A percentile compares a stretch with the other conserved stretches of the same genome.
These are phyloP conservation scores for Boletellus dicymbophilus DNA, from an alignment of 1,284 basidiomycete species.

Conservation along the genomic window DNA sequence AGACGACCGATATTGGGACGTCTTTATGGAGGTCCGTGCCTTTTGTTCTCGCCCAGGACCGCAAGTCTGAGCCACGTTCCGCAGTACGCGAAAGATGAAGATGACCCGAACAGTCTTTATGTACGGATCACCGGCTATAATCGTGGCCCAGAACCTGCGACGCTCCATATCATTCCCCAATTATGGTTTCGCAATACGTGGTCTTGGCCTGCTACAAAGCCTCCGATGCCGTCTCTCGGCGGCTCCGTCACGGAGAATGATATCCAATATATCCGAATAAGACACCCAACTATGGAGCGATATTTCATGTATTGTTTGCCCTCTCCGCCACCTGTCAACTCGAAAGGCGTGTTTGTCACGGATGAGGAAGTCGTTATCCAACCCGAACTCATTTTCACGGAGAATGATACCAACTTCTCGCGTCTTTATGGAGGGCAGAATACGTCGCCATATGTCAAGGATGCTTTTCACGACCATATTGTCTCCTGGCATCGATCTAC, in stretches of 20 bases:
- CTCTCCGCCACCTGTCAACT: constrained; percentile 86
- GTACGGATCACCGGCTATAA: constrained; percentile 97
- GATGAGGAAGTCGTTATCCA: constrained; percentile 73
- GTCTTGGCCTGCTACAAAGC: constrained; percentile 90
- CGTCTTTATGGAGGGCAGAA: constrained; percentile 91
- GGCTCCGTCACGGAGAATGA: constrained; percentile 54
- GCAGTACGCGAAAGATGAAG: constrained; percentile 97
- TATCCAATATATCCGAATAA: constrained; percentile 68
- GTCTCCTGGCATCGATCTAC: constrained; percentile 77
- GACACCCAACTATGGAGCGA: constrained; percentile 74
- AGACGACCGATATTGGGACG: constrained; percentile 96
- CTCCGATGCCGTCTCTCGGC: constrained; percentile 73
- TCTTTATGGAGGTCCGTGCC: constrained; percentile 84
- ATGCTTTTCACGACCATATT: constrained; percentile 99
- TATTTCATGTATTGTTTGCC: constrained; percentile 89
- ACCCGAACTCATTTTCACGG: constrained; percentile 88
- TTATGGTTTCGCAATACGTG: constrained; percentile 98
- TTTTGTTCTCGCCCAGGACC: neutral
- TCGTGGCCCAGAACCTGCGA: constrained; percentile 94
- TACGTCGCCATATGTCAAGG: constrained; percentile 85
- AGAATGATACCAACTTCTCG: constrained; percentile 96
- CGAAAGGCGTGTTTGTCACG: constrained; percentile 57
- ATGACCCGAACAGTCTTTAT: constrained; percentile 86
- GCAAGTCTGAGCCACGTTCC: neutral
- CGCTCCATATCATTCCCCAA: constrained; percentile 93